Percentiles rank a stretch among this genome's conserved stretches.
These are phyloP conservation scores for Leccinum pellstonianum DNA, from an alignment of 768 basidiomycete species.

Conservation along the genomic window DNA sequence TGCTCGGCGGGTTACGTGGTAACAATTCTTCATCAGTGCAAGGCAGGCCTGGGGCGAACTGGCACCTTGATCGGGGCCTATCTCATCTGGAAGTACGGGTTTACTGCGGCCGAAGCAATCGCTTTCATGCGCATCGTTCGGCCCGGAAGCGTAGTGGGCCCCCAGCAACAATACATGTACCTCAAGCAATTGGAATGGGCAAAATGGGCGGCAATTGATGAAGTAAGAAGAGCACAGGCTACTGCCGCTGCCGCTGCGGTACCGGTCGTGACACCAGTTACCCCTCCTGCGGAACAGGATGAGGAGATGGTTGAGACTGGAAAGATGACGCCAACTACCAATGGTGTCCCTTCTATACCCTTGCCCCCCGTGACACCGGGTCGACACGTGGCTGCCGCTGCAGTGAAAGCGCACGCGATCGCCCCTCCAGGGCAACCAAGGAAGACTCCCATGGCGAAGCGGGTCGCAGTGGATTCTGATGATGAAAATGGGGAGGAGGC, in stretches of 20 bases:
- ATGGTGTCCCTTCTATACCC: conserved; percentile 22
- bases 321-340: conserved; percentile 30
- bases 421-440: conserved; percentile 81
- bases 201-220: conserved; percentile 89
- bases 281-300: conserved; percentile 76
- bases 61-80: conserved; percentile 98
- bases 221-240: conserved; percentile 50
- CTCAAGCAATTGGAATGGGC: conserved; percentile 92
- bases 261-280: conserved; percentile 66
- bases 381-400: conserved; percentile 67
- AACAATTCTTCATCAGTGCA: conserved; percentile 58
- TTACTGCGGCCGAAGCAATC: conserved; percentile 93
- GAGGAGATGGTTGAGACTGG: conserved; percentile 56
- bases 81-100: conserved; percentile 98
- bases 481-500: conserved; percentile 57
- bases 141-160: conserved; percentile 90
- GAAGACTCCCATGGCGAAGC: conserved; percentile 83
- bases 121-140: conserved; percentile 98
- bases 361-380: conserved; percentile 81
- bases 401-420: conserved; percentile 69
- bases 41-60: conserved; percentile 94
- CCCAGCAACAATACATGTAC: conserved; percentile 94
- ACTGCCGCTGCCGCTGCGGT: conserved; percentile 41
- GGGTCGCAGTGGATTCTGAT: conserved; percentile 63
- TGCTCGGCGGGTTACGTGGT: conserved; percentile 19